Base-by-base conservation (phyloP, 2,329 filamentous ascomycete genomes). In the Calonectria honghensis region DNA sequence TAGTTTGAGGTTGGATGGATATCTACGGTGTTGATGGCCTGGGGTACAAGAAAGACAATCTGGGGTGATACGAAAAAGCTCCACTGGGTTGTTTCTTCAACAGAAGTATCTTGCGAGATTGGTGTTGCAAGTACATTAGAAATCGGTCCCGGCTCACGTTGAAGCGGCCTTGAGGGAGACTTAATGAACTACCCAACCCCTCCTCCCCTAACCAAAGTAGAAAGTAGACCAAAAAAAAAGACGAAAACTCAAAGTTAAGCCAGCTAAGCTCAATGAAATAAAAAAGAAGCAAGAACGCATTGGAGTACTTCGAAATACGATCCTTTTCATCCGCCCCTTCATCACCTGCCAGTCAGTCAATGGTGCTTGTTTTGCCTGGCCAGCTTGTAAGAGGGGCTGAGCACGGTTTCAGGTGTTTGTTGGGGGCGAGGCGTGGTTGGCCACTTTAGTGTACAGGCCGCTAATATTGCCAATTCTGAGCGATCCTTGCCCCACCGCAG, bases 331-430 rank as follows among this genome's bases (percentile, higher is more conserved):
- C 61, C 20, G 27, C 27, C 37, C 48, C 31, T 52, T 54, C 37
- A 65, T 64, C 41, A 48, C 24, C 52, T 41, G 11, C 39, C 51
- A 64, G 48, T 39, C 69, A 68, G 57, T 27, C 45, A 35, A 7
- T 29, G 32, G 31, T 18, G 32, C 70, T 69, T 48, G 48, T 27
- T 68, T 73, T 57, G 31, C 39, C 31, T 52, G 31, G 65, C 50
- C 37, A 45, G 64, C 27, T 35, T 68, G 35, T 13, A 16, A 9
- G 35, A 29, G 41, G 57, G 71, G 71, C 54, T 41, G 59, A 57
- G 32, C 61, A 50, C 45, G 11, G 73, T 72, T 74, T 74, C 64
- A 72, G 73, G 69, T 72, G 32, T 52, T 41, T 48, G 52, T 72
- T 45, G 52, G 64, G 18, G 65, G 27, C 29, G 69, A 70, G 68